Evolutionary conservation across 2,329 filamentous ascomycete genomes (phyloP), one percentile per base, ranked within the genome.

Genomic region (Hymenoscyphus fructigenus): DNA sequence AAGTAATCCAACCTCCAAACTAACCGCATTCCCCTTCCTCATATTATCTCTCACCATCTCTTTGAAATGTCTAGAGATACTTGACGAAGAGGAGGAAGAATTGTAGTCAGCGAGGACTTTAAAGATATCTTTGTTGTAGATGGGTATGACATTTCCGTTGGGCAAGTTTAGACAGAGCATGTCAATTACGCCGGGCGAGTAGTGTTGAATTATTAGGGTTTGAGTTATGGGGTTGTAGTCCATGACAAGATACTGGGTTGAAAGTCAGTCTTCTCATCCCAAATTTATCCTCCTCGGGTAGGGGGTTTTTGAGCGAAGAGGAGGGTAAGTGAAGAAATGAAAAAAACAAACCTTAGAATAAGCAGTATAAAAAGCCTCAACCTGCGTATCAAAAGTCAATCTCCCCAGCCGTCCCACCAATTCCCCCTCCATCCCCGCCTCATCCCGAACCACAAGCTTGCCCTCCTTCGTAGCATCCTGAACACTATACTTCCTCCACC

Each of bases 81-180:
- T 77, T 9, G 80, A 78, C n/a, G 76, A 75, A 0, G 59, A 20
- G 1, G 79, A 77, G 1, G 65, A 59, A 1, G 68, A 68, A 4
- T 29, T 50, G 56, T 81, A 78, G n/a, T 82, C 78, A 4, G 78
- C 75, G 4, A 88, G 78, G n/a, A 86, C 80, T 50, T 80, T 78
- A 71, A 87, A 87, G 14, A 86, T 78, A 65, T 87, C 84, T 67
- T 78, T 79, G 57, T 81, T 79, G 58, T 79, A 72, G 17, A 82
- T 76, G 1, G 76, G 74, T 1, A 77, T 75, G 2, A 72, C 69
- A 2, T 74, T 73, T 14, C 75, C 73, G 38, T 72, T 72, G 9
- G 71, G 70, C 15, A 76, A 71, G 17, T 75, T 75, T 2, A 83
- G 75, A 14, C 80, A 79, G 1, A 87, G 77, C 12, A 83, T 74